Base-by-base conservation (phyloP, 495 filamentous ascomycete genomes). In the Neurospora sp. region DNA sequence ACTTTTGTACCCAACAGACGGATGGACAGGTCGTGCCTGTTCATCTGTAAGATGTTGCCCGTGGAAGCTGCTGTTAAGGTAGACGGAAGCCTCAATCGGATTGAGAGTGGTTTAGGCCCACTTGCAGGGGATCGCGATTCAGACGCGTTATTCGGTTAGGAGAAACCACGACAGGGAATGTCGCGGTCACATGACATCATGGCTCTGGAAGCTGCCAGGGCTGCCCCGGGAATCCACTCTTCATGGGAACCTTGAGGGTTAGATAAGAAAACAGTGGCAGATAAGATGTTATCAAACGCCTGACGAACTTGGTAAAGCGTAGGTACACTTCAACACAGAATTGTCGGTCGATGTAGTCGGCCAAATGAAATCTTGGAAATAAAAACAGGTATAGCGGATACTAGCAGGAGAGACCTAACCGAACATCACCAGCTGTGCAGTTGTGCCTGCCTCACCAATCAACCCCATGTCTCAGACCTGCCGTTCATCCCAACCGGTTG, bases 401-500 rank as follows among this genome's bases (percentile, higher is more conserved):
- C 9, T 16, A 18, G 10, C 35, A 65, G 27, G 53, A 65, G 14
- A 18, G 12, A 65, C 14, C 12, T 65, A 65, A 65, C 9, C 31
- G 53, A 65, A 65, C 53, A 65, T 65, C 10, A 27, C 20, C 46
- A 1, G 11, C 20, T 6, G 20, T 53, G 46, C 46, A 27, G 11
- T 22, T 27, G 11, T 14, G 20, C 20, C 20, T 53, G 46, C 46
- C 20, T 53, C 10, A 27, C 11, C 27, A 14, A 18, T 27, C 35
- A 61, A 53, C 44, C 72, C 42, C 72, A 71, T 41, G 16, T 31
- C 53, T 69, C 71, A n/a, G 70, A 71, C 70, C 72, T 74, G 11
- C 76, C 72, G 7, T 75, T 73, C 69, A 74, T n/a, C 59, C 74
- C 53, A 9, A 68, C 74, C 11, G 71, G 76, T 41, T 76, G 72